Conservation (phyloP, 257 asterid species). For the Solanum arcanum region DNA sequence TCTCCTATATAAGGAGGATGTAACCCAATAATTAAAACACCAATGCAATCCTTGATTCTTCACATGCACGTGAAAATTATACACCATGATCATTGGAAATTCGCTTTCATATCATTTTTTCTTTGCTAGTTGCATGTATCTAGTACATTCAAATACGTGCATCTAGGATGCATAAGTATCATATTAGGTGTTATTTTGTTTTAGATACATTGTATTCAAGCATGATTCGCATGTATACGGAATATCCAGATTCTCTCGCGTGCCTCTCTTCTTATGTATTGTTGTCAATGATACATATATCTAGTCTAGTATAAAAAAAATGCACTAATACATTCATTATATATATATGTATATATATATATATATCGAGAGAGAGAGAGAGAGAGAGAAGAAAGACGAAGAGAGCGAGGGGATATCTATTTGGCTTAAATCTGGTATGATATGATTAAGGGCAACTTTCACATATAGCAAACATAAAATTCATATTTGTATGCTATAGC, state of each 20-base stretch:
- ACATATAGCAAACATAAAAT: too few relatives aligned
- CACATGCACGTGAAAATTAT: too few relatives aligned
- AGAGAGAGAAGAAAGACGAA: not conserved
- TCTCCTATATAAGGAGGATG: too few relatives aligned
- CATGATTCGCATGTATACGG: not conserved
- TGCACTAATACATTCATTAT: not conserved
- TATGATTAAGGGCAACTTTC: too few relatives aligned
- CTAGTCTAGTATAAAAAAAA: not conserved
- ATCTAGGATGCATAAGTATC: not conserved
- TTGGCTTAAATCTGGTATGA: not conserved
- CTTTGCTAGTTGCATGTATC: not conserved
- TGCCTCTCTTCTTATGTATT: not conserved
- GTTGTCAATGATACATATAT: not conserved
- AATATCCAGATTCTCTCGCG: not conserved
- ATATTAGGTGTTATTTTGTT: not conserved
- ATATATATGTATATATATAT: too few relatives aligned
- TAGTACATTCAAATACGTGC: not conserved
- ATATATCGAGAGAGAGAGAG: not conserved
- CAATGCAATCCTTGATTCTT: too few relatives aligned
- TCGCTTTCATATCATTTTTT: not conserved
- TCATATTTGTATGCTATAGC: too few relatives aligned
- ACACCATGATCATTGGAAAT: not conserved
- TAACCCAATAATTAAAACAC: too few relatives aligned
- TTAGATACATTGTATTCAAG: not conserved
- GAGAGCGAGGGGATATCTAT: not conserved